Evolutionary conservation across 164 flowering plant species (phyloP), one percentile per base, ranked within the genome.

Genomic region (Macadamia tetraphylla): DNA sequence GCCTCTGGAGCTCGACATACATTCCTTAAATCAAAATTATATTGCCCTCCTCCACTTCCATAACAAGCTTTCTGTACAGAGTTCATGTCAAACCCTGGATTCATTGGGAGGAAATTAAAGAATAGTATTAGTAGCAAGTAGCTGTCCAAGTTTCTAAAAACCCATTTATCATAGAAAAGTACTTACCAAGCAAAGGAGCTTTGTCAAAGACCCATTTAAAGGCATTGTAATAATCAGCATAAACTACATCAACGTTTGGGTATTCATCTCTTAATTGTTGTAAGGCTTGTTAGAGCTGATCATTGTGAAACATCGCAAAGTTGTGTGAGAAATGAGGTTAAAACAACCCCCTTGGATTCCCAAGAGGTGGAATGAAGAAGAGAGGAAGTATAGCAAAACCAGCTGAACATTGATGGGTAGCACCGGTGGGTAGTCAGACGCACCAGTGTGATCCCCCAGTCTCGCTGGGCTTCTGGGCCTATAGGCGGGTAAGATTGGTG

Each of bases 201-300:
- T 17, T 14, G 15, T 17, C 17, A 53, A 53, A 17, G 18, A 53
- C 17, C 57, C 17, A 53, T 17, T 53, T 14, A 17, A 66, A 35
- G 11, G 68, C 60, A 30, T 65, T 49, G 65, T 67, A 72, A 18
- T 68, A 69, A 40, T 76, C 75, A 1, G 43, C 79, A 23, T 76
- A 76, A 3, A 62, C 29, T 29, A 73, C 73, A 18, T 35, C 58
- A 48, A 56, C 75, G 42, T 66, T 30, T 35, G 77, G 81, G n/a
- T 35, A 65, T 14, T 75, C 69, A 35, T 18, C 51, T 31, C 72
- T 43, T 9, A 73, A 62, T 14, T 57, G 14, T 3, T 31, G 43
- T 0, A 78, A 52, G 1, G 71, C 76, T 9, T 29, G 17, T 42
- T 73, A 64, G 6, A 75, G 67, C 5, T 60, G 29, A 23, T 58